Percentiles rank a stretch among this genome's conserved stretches.
Conservation (phyloP, 768 basidiomycete genomes). For the Macrolepiota dolichaula region DNA sequence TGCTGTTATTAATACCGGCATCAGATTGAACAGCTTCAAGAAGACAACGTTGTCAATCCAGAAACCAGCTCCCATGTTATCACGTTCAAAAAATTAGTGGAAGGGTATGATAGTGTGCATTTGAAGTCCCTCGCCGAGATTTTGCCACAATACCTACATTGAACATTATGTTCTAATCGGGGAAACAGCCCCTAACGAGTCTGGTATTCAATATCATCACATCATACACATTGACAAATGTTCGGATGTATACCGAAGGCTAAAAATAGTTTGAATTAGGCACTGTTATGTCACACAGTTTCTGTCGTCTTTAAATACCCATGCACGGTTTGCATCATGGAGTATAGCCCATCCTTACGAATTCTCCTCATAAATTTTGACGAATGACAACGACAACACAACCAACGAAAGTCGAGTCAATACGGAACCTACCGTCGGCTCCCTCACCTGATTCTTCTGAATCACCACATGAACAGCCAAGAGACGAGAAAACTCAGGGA, state of each 20-base stretch:
- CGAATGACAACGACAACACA: background rate
- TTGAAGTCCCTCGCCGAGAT: conserved; percentile 50
- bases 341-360: background rate
- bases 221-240: background rate
- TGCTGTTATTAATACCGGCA: background rate
- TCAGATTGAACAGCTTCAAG: conserved; percentile 60
- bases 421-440: background rate
- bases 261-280: background rate
- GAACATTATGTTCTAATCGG: too few species aligned
- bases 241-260: background rate
- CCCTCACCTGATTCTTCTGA: background rate
- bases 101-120: conserved; percentile 26
- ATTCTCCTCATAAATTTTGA: background rate
- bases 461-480: background rate
- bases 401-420: background rate
- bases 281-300: background rate
- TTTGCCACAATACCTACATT: conserved; percentile 49
- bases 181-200: too few species aligned
- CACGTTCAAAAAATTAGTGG: conserved; percentile 36
- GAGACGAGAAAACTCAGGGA: background rate
- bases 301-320: background rate
- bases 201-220: too few species aligned
- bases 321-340: background rate
- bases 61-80: conserved; percentile 24
- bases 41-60: conserved; percentile 50